Conservation (phyloP, 208 protist genomes). For the Acanthamoeba royreba region DNA sequence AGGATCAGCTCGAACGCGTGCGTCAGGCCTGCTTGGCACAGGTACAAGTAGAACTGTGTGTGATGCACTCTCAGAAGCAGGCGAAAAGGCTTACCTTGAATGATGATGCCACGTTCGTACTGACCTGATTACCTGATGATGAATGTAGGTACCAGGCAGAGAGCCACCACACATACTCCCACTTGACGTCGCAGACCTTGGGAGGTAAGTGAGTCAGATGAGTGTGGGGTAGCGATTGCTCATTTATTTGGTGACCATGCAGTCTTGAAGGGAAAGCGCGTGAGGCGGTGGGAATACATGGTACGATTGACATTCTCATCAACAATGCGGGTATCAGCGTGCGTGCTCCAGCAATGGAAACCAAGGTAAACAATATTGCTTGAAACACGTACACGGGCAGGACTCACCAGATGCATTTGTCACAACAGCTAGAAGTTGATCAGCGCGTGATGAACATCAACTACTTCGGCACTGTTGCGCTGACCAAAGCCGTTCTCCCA, state of each 20-base stretch:
- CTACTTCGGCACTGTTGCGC: neutral
- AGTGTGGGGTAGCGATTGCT: too few species aligned
- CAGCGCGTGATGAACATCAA: slow-evolving; percentile 18
- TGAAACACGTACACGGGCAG: neutral
- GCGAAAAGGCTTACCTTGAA: too few species aligned
- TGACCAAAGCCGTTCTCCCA: slow-evolving; percentile 16
- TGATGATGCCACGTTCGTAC: too few species aligned
- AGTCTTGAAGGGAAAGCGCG: neutral
- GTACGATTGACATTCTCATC: neutral
- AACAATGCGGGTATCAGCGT: slow-evolving; percentile 20
- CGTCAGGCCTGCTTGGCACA: neutral
- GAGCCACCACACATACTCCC: neutral
- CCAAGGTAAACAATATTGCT: neutral
- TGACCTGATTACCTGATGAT: too few species aligned
- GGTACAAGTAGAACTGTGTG: too few species aligned
- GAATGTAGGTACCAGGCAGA: too few species aligned
- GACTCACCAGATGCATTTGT: too few species aligned
- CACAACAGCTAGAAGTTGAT: slow-evolving; percentile 7
- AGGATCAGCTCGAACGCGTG: neutral
- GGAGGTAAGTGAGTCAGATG: neutral
- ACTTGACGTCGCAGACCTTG: neutral
- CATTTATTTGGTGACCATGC: too few species aligned
- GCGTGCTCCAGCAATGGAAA: neutral
- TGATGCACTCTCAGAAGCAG: too few species aligned
- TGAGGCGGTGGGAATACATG: neutral